phyloP scores from a whole-genome alignment of 1,139 yeast genomes.

The Debaryomyces nepalensis region DNA sequence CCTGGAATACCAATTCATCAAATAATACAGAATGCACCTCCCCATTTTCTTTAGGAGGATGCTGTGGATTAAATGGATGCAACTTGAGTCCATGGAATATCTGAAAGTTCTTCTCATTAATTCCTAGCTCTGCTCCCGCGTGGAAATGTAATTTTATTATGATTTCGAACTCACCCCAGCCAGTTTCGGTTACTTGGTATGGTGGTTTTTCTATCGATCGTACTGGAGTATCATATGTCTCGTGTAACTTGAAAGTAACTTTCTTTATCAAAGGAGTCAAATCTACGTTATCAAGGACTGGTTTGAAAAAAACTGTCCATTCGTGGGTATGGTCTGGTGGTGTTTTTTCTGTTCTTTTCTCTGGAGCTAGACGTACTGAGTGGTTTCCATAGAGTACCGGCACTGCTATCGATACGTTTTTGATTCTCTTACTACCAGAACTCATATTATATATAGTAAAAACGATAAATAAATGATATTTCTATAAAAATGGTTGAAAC shows the following conservation, averaged over 20 bases:
- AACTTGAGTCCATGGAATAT: constrained; percentile 87
- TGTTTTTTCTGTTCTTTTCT: constrained; percentile 65
- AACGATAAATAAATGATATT: too few relatives aligned
- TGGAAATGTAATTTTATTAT: constrained; percentile 85
- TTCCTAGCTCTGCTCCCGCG: constrained; percentile 65
- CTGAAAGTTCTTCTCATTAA: constrained; percentile 82
- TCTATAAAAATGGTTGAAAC: too few relatives aligned
- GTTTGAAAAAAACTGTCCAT: constrained; percentile 93
- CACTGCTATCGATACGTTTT: constrained; percentile 78
- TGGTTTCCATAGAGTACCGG: constrained; percentile 89
- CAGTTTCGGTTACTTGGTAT: constrained; percentile 93
- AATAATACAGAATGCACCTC: constrained; percentile 70
- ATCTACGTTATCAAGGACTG: constrained; percentile 77
- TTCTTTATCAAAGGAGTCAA: constrained; percentile 82
- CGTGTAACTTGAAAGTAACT: constrained; percentile 93
- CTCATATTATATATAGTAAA: constrained; percentile 21
- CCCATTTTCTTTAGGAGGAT: constrained; percentile 44
- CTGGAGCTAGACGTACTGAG: constrained; percentile 72
- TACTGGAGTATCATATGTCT: constrained; percentile 85
- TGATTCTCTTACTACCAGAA: constrained; percentile 37
- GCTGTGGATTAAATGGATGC: constrained; percentile 78
- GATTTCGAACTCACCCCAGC: constrained; percentile 99
- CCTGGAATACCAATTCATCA: constrained; percentile 93
- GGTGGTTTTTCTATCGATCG: constrained; percentile 89
- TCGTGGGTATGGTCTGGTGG: constrained; percentile 92